Evolutionary conservation across 2,329 filamentous ascomycete species (phyloP).

Genomic region (Periconia sp.): DNA sequence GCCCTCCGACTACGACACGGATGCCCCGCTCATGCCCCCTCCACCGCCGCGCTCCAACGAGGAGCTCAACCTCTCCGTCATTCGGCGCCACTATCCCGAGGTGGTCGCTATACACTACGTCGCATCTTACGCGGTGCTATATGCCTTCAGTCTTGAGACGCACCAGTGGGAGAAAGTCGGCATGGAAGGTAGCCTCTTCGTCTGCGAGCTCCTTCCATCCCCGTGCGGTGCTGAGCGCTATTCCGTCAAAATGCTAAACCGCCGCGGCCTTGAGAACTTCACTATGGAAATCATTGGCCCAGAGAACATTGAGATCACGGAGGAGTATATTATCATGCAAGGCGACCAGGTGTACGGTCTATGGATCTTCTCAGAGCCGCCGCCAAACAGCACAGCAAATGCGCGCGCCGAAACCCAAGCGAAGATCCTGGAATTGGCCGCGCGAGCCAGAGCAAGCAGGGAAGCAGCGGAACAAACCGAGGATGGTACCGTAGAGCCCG

Average conservation of each 20-base stretch:
- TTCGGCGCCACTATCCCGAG: slow-evolving; percentile 79
- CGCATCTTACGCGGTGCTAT: slow-evolving; percentile 85
- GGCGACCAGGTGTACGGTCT: slow-evolving; percentile 62
- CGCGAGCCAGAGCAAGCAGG: slow-evolving; percentile 57
- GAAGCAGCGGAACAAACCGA: slow-evolving; percentile 41
- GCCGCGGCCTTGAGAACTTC: slow-evolving; percentile 57
- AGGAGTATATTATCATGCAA: slow-evolving; percentile 66
- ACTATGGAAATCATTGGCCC: slow-evolving; percentile 48
- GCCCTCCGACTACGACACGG: slow-evolving; percentile 62
- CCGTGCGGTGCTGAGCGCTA: slow-evolving; percentile 49
- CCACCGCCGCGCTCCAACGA: slow-evolving; percentile 72
- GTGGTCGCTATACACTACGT: slow-evolving; percentile 77
- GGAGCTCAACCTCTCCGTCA: slow-evolving; percentile 84
- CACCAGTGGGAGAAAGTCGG: slow-evolving; percentile 83
- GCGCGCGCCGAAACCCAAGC: slow-evolving; percentile 58
- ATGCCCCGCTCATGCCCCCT: slow-evolving; percentile 48
- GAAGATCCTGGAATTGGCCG: slow-evolving; percentile 62
- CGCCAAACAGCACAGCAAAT: slow-evolving; percentile 61
- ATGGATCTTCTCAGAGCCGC: slow-evolving; percentile 68
- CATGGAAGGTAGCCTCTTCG: slow-evolving; percentile 86
- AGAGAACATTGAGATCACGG: slow-evolving; percentile 55
- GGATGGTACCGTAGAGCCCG: slow-evolving; percentile 29
- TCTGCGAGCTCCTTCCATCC: slow-evolving; percentile 66
- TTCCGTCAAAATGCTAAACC: slow-evolving; percentile 54
- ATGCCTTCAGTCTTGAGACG: slow-evolving; percentile 72